A percentile compares a stretch with the other conserved stretches of the same genome.
These are phyloP conservation scores for Tillandsia leiboldiana DNA, from an alignment of 176 grass and related monocot species.

Conservation along the genomic window DNA sequence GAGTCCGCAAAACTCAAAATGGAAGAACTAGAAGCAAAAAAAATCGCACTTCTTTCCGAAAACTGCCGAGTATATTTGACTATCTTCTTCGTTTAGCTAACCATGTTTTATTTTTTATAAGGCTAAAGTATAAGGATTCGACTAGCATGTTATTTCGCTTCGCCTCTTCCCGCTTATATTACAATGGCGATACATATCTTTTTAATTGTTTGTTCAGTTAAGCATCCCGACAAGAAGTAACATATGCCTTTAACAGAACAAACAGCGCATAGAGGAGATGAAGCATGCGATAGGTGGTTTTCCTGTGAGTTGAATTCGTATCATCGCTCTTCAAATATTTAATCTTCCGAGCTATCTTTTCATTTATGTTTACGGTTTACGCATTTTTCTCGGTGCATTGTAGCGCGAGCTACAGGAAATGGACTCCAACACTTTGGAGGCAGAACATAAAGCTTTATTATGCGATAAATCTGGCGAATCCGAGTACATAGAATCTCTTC, in stretches of 20 bases:
- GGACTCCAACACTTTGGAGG: slow-evolving; percentile 55
- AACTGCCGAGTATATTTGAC: slow-evolving; percentile 40
- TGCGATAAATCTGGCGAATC: slow-evolving; percentile 61
- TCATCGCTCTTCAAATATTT: background rate
- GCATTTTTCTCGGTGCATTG: slow-evolving; percentile 19
- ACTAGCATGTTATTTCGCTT: no score
- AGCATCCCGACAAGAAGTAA: background rate
- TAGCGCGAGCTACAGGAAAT: slow-evolving; percentile 46
- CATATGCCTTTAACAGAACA: slow-evolving; percentile 33
- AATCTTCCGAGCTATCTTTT: slow-evolving; percentile 9
- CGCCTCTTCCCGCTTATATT: no score
- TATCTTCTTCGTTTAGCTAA: background rate
- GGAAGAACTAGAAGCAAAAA: slow-evolving; percentile 54
- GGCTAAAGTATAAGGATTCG: no score
- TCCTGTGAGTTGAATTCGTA: slow-evolving; percentile 39
- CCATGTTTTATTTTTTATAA: no score
- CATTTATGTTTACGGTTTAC: background rate
- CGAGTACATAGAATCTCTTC: slow-evolving; percentile 58
- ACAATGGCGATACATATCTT: no score
- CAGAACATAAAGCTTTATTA: slow-evolving; percentile 51
- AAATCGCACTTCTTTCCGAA: slow-evolving; percentile 31
- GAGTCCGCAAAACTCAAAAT: slow-evolving; percentile 39
- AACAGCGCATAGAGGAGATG: slow-evolving; percentile 44
- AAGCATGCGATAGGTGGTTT: slow-evolving; percentile 30
- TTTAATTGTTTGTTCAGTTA: background rate